A percentile compares a stretch with the other conserved stretches of the same genome.
Conservation (phyloP, 2,329 filamentous ascomycete genomes). For the Hypoxylon sp. region DNA sequence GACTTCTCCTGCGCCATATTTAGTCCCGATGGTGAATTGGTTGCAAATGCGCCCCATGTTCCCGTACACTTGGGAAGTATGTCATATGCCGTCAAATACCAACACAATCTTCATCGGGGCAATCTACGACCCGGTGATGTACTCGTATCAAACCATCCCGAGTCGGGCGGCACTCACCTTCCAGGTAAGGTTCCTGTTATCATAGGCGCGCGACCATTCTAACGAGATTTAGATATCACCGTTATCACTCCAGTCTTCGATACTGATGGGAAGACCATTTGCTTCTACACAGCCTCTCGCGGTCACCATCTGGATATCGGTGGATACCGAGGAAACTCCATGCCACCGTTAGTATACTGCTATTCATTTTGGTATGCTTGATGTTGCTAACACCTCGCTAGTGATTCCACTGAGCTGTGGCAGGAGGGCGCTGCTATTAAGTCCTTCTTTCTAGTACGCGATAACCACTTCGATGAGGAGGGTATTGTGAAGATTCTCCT, state of each 20-base stretch:
- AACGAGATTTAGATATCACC: conserved; percentile 40
- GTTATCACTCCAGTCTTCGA: conserved; percentile 46
- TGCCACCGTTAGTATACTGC: conserved; percentile 41
- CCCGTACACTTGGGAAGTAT: conserved; percentile 84
- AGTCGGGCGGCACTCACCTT: conserved; percentile 47
- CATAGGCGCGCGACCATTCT: neutral
- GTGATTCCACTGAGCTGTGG: conserved; percentile 56
- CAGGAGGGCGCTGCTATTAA: conserved; percentile 62
- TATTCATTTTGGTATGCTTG: neutral
- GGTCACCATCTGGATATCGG: conserved; percentile 49
- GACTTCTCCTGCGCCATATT: conserved; percentile 88
- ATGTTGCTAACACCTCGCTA: conserved; percentile 19
- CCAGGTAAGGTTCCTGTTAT: conserved; percentile 23
- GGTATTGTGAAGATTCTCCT: conserved; percentile 54
- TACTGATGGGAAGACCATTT: conserved; percentile 35
- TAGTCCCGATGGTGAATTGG: conserved; percentile 78
- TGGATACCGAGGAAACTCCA: conserved; percentile 61
- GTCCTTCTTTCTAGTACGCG: conserved; percentile 58
- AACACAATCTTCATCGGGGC: conserved; percentile 76
- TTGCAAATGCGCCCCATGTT: conserved; percentile 82
- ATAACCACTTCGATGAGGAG: conserved; percentile 56
- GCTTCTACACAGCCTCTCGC: conserved; percentile 47
- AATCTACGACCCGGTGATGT: conserved; percentile 63
- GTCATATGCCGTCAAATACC: conserved; percentile 81
- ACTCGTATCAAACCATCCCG: conserved; percentile 47